phyloP scores from a whole-genome alignment of 768 basidiomycete species.

The Galerina marginata region DNA sequence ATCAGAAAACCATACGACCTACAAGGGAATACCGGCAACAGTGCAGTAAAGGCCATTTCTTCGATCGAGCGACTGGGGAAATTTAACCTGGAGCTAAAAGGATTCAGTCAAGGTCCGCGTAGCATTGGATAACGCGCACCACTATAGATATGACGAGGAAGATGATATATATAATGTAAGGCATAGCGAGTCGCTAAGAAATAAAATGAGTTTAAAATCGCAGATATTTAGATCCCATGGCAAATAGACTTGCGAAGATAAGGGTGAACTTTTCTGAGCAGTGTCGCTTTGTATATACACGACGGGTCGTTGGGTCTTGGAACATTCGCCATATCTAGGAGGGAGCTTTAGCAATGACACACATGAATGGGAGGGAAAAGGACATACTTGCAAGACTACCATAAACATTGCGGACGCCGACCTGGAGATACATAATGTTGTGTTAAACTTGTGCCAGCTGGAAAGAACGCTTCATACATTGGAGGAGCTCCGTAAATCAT shows the following conservation, averaged over 20 bases:
- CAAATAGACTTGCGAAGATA: constrained; percentile 15
- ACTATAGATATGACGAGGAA: constrained; percentile 44
- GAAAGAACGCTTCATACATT: constrained; percentile 41
- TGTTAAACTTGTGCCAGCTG: neutral
- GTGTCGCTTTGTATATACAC: constrained; percentile 12
- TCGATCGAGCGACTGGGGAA: constrained; percentile 29
- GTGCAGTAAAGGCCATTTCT: constrained; percentile 59
- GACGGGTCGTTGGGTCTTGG: constrained; percentile 18
- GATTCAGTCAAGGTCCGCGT: neutral
- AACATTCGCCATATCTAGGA: constrained; percentile 31
- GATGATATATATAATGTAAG: constrained; percentile 45
- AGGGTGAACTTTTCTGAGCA: constrained; percentile 11
- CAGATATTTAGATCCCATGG: neutral
- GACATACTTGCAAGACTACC: constrained; percentile 32
- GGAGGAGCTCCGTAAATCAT: constrained; percentile 58
- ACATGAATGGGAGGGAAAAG: neutral
- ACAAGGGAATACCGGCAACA: constrained; percentile 40
- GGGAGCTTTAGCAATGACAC: neutral
- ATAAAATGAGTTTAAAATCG: neutral
- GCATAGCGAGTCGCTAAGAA: constrained; percentile 30
- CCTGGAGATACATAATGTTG: constrained; percentile 18
- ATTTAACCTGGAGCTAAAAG: constrained; percentile 20
- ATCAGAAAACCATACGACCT: constrained; percentile 21
- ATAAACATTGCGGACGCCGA: constrained; percentile 27
- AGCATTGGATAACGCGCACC: constrained; percentile 32